Evolutionary conservation across 202 grass and related monocot species (phyloP).

Genomic region (Sporobolus alterniflorus): DNA sequence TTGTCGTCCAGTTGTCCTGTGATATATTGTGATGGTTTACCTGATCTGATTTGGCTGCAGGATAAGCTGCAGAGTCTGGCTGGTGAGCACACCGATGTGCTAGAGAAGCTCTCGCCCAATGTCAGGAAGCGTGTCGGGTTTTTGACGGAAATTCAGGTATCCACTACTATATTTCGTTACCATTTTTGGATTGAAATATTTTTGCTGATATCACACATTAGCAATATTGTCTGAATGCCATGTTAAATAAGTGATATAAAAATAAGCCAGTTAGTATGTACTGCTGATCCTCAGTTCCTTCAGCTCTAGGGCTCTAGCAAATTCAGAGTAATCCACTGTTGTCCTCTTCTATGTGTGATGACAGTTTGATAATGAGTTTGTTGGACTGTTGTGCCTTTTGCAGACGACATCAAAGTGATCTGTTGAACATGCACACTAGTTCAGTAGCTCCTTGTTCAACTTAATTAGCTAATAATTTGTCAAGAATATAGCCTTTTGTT

Average conservation of each 20-base stretch:
- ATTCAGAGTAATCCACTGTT: not conserved
- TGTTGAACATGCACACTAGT: not conserved
- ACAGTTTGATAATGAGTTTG: not conserved
- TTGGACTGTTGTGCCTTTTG: not conserved
- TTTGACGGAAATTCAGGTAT: slow-evolving; percentile 87
- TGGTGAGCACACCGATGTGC: slow-evolving; percentile 67
- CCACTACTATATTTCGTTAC: not conserved
- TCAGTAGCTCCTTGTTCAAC: not conserved
- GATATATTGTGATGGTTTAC: not conserved
- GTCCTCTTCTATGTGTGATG: not conserved
- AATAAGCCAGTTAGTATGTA: not conserved
- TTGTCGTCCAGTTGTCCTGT: not conserved
- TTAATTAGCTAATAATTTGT: too few species aligned
- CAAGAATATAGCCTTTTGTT: not conserved
- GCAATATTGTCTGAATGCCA: not conserved
- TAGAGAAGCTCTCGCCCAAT: slow-evolving; percentile 78
- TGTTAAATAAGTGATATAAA: not conserved
- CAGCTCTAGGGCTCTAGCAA: not conserved
- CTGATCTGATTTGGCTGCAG: slow-evolving; percentile 50
- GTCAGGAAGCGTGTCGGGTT: slow-evolving; percentile 89
- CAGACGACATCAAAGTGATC: not conserved
- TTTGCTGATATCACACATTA: not conserved
- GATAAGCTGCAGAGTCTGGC: slow-evolving; percentile 93
- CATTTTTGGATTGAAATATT: not conserved
- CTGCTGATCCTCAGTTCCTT: not conserved